A percentile compares a stretch with the other conserved stretches of the same genome.
phyloP scores from a whole-genome alignment of 2,329 filamentous ascomycete species.

The Ophiocordyceps australis region DNA sequence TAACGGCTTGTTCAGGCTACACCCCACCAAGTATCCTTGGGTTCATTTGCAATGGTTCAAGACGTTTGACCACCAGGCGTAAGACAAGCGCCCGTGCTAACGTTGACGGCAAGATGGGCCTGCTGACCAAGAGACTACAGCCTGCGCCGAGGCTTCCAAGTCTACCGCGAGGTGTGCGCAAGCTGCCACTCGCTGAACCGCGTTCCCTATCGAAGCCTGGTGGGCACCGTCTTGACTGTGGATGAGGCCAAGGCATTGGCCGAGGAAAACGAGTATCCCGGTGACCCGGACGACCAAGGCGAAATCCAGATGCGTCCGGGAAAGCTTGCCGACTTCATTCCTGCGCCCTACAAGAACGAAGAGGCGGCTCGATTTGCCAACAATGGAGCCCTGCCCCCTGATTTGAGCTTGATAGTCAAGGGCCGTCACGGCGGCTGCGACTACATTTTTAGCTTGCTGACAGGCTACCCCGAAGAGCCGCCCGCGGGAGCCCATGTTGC shows the following conservation, averaged over 20 bases:
- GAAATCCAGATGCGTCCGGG: slow-evolving; percentile 97
- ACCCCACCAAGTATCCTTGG: slow-evolving; percentile 87
- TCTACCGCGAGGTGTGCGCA: slow-evolving; percentile 96
- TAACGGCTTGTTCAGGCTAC: slow-evolving; percentile 45
- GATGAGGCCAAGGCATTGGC: slow-evolving; percentile 95
- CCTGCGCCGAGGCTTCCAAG: slow-evolving; percentile 96
- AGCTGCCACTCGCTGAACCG: slow-evolving; percentile 93
- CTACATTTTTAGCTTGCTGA: slow-evolving; percentile 95
- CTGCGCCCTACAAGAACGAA: slow-evolving; percentile 93
- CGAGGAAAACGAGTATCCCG: slow-evolving; percentile 97
- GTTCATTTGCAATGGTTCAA: slow-evolving; percentile 82
- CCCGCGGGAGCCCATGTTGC: slow-evolving; percentile 76
- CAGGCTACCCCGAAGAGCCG: slow-evolving; percentile 91
- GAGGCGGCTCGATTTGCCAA: slow-evolving; percentile 96
- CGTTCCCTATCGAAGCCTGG: slow-evolving; percentile 82
- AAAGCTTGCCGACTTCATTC: slow-evolving; percentile 97
- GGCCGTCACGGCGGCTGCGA: slow-evolving; percentile 92
- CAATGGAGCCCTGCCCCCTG: slow-evolving; percentile 91
- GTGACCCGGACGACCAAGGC: slow-evolving; percentile 92
- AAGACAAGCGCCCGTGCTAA: no score
- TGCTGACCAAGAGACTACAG: no score
- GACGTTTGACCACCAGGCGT: slow-evolving; percentile 95
- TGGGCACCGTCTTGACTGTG: slow-evolving; percentile 83
- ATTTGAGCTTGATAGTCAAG: slow-evolving; percentile 97
- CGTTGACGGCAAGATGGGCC: no score